These are phyloP conservation scores for Epichloe baconii DNA, from an alignment of 2,329 filamentous ascomycete species.

Conservation along the genomic window DNA sequence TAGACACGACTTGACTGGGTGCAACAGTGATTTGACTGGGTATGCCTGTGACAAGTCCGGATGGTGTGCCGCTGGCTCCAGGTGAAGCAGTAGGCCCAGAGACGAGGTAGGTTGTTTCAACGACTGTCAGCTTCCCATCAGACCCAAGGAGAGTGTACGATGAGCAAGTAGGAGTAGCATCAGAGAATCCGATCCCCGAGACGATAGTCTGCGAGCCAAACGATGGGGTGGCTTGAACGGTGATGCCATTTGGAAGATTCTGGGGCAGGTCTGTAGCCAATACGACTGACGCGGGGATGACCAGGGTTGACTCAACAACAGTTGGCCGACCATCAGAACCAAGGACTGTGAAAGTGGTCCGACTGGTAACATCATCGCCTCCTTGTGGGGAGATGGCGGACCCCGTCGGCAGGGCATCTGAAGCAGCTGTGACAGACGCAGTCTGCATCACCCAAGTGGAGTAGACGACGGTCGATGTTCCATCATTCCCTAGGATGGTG, in stretches of 20 bases:
- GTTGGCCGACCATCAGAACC: conserved; percentile 22
- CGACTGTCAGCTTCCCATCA: conserved; percentile 16
- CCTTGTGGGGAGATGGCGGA: conserved; percentile 1
- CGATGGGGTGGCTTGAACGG: conserved; percentile 2
- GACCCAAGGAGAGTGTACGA: conserved; percentile 17
- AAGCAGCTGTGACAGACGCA: conserved; percentile 3
- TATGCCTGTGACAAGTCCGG: conserved; percentile 13
- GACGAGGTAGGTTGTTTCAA: conserved; percentile 15
- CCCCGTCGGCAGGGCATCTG: conserved; percentile 1
- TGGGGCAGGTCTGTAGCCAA: conserved; percentile 6
- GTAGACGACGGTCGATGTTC: conserved; percentile 5
- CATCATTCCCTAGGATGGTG: conserved; percentile 5
- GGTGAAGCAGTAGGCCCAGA: conserved; percentile 9
- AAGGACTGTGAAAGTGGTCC: conserved; percentile 15
- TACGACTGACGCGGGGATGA: conserved; percentile 12
- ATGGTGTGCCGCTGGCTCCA: neutral
- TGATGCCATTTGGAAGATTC: conserved; percentile 5
- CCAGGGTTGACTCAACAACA: conserved; percentile 21
- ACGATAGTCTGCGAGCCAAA: conserved; percentile 3
- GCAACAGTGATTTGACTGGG: conserved; percentile 11
- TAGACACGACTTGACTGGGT: conserved; percentile 1
- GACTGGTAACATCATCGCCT: conserved; percentile 6
- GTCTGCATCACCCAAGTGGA: conserved; percentile 6
- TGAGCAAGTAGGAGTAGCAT: conserved; percentile 13
- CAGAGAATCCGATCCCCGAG: conserved; percentile 7